Conservation (phyloP, 2,329 filamentous ascomycete species). For the Aspergillus floridensis region DNA sequence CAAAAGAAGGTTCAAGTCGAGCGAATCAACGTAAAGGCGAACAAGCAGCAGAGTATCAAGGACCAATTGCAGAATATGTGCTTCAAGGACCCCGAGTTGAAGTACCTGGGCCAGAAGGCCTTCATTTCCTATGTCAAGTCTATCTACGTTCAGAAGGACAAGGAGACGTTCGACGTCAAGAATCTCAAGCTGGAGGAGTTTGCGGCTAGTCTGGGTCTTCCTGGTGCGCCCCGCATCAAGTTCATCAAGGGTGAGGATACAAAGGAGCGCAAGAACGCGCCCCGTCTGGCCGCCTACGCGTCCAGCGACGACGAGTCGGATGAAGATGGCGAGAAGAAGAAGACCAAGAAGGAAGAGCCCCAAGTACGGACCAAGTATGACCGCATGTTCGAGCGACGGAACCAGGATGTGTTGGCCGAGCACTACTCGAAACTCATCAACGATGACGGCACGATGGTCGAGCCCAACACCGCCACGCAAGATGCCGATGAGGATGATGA, state of each 20-base stretch:
- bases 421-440: conserved; percentile 87
- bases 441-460: conserved; percentile 52
- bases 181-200: conserved; percentile 82
- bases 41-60: conserved; percentile 83
- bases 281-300: conserved; percentile 62
- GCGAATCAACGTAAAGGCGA: conserved; percentile 79
- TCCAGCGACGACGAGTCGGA: conserved; percentile 58
- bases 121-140: conserved; percentile 89
- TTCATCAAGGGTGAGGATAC: conserved; percentile 87
- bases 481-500: conserved; percentile 69
- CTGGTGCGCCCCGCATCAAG: conserved; percentile 88
- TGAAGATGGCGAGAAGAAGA: conserved; percentile 47
- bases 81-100: conserved; percentile 89
- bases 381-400: conserved; percentile 94
- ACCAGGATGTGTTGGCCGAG: conserved; percentile 90
- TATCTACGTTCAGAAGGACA: conserved; percentile 83
- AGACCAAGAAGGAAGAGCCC: conserved; percentile 57
- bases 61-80: conserved; percentile 90
- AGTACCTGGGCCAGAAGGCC: conserved; percentile 93
- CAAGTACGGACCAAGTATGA: conserved; percentile 88
- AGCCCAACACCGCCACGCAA: conserved; percentile 40
- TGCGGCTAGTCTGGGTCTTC: conserved; percentile 79
- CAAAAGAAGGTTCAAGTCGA: conserved; percentile 88
- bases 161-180: conserved; percentile 82
- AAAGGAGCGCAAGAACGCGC: conserved; percentile 83